Evolutionary conservation across 106 monocot species (phyloP), one percentile per base, ranked within the genome.

Genomic region (Allium cepa): DNA sequence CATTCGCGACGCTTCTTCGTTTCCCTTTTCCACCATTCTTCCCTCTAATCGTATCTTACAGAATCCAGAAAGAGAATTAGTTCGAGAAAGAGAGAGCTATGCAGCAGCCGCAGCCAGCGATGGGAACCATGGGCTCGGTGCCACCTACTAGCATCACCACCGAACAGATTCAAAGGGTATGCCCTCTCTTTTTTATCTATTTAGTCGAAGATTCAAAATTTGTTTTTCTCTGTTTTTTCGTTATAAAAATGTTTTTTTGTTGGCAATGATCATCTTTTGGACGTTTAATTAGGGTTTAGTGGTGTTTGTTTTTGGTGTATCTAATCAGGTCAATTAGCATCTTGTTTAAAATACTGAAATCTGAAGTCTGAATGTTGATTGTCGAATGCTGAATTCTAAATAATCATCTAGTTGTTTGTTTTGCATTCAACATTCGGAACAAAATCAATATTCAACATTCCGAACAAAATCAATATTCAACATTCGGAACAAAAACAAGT

Each of bases 131-230:
- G 61, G 55, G 69, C 49, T 17, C 72, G 10, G 60, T 75, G 18
- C 62, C 75, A 4, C 72, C 76, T 36, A 51, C 62, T 62, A 49
- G 46, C 76, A 81, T 81, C 70, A 76, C 71, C 49, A 81, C 80
- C 13, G 80, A 81, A 56, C 76, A 81, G 57, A 81, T 81, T 63
- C 80, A 81, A 66, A 81, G 76, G 76, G 80, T 80, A 62, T 62
- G 26, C 4, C 36, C 36, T 36, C 36, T 36, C 5, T 36, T 36
- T 36, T 36, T 36, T 36, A 36, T 36, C 36, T 36, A 5, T 36
- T 0, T 36, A 2, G 8, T 28, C 45, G 46, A 62, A 62, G 46
- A 62, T 36, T 9, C 9, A 36, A 26, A 26, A 8, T 62, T 62
- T 36, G 27, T 26, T 10, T 11, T 2, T 28, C 27, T 36, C 46